These are phyloP conservation scores for Bolboschoenoplectus hybrid DNA, from an alignment of 202 grass and related monocot genomes.

Conservation along the genomic window DNA sequence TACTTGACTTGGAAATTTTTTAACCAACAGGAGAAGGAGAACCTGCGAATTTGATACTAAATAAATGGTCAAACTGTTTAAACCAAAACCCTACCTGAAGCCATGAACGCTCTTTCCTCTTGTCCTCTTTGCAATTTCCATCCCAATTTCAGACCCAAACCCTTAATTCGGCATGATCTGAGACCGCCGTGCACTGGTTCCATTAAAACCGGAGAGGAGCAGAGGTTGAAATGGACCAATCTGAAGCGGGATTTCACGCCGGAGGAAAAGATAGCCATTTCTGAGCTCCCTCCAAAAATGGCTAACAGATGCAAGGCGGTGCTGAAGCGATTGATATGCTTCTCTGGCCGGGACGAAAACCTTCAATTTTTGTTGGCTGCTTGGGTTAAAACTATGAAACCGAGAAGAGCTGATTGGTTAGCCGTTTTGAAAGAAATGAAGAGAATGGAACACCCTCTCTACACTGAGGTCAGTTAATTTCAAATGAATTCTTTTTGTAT, in stretches of 20 bases:
- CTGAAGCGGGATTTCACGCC: constrained; percentile 41
- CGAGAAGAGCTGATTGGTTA: constrained; percentile 66
- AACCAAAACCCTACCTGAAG: neutral
- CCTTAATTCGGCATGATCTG: neutral
- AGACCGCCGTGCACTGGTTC: constrained; percentile 14
- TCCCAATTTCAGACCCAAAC: constrained; percentile 8
- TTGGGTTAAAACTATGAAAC: constrained; percentile 63
- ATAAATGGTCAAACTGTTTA: no score
- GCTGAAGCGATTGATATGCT: constrained; percentile 55
- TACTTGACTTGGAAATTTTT: no score
- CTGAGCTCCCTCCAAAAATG: constrained; percentile 63
- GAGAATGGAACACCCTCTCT: constrained; percentile 47
- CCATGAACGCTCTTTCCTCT: neutral
- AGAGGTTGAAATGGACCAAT: constrained; percentile 55
- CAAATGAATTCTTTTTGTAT: neutral
- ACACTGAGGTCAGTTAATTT: constrained; percentile 47
- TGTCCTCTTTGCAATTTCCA: constrained; percentile 22
- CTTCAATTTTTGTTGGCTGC: constrained; percentile 48
- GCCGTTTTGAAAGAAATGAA: constrained; percentile 66
- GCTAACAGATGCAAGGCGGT: constrained; percentile 82
- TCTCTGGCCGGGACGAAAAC: constrained; percentile 50
- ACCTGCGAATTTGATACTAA: no score
- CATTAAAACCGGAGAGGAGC: constrained; percentile 29
- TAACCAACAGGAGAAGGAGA: no score
- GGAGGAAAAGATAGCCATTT: constrained; percentile 47